phyloP scores from a whole-genome alignment of 106 monocot genomes.

The Agapanthus africanus region DNA sequence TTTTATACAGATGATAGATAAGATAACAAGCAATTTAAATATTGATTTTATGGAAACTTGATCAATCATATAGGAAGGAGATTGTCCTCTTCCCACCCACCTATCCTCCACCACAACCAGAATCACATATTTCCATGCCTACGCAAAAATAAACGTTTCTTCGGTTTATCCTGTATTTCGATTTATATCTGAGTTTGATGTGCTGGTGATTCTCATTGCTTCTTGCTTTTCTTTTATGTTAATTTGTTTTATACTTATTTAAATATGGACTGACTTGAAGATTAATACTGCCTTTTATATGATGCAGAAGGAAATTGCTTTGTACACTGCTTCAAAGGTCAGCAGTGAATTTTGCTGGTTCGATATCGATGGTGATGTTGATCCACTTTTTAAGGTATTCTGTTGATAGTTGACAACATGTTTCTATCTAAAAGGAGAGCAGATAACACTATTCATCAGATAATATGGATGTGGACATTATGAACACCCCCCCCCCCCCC shows the following conservation, averaged over 20 bases:
- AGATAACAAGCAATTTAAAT: too few species aligned
- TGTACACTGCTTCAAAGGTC: conserved; percentile 86
- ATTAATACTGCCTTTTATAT: conserved; percentile 6
- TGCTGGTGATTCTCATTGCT: neutral
- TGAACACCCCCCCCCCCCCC: too few species aligned
- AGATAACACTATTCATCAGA: too few species aligned
- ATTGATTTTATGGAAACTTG: too few species aligned
- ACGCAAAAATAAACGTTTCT: neutral
- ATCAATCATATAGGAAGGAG: too few species aligned
- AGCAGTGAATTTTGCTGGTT: conserved; percentile 74
- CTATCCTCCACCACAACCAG: neutral
- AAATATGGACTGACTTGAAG: too few species aligned
- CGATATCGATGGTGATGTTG: conserved; percentile 87
- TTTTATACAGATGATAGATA: too few species aligned
- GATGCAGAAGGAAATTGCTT: conserved; percentile 90
- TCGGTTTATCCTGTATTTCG: neutral
- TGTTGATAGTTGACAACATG: neutral
- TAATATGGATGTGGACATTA: too few species aligned
- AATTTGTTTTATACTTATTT: neutral
- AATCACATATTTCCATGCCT: neutral
- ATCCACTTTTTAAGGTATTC: conserved; percentile 88
- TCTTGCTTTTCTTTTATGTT: neutral
- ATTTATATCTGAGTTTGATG: neutral
- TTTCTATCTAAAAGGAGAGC: too few species aligned
- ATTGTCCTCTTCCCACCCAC: neutral